Conservation (phyloP, 352 stramenopile genomes). For the Phytophthora vignae region DNA sequence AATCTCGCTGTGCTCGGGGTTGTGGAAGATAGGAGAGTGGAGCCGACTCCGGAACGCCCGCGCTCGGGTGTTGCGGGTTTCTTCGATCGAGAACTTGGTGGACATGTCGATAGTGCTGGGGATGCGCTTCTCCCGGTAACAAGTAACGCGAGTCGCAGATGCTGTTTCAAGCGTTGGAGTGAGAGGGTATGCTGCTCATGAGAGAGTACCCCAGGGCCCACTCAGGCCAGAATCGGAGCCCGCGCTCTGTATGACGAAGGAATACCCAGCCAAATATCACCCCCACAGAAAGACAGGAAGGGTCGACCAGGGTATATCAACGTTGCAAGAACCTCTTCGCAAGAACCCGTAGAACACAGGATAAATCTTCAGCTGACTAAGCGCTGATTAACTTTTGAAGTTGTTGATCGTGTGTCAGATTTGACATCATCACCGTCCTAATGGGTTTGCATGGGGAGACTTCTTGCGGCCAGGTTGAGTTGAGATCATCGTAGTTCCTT, state of each 20-base stretch:
- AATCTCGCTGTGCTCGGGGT: too few species aligned
- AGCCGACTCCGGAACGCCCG: too few species aligned
- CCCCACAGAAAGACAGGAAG: slow-evolving; percentile 3
- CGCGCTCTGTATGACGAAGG: background rate
- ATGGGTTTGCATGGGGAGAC: background rate
- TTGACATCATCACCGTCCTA: background rate
- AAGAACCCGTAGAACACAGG: slow-evolving; percentile 1
- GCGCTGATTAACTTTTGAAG: background rate
- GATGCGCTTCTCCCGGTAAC: background rate
- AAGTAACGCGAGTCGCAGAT: background rate
- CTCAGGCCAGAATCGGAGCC: slow-evolving; percentile 2
- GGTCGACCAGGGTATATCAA: background rate
- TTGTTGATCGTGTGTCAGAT: background rate
- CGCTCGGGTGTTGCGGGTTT: too few species aligned
- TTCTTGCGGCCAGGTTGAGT: slow-evolving; percentile 10
- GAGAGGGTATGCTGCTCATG: slow-evolving; percentile 1
- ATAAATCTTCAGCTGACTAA: slow-evolving; percentile 8
- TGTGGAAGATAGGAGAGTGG: too few species aligned
- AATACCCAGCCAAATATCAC: background rate
- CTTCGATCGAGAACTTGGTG: too few species aligned
- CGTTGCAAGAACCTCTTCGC: background rate
- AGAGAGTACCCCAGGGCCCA: slow-evolving; percentile 5
- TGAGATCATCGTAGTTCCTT: slow-evolving; percentile 23
- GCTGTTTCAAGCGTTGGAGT: background rate
- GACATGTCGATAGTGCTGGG: background rate